Evolutionary conservation across 495 filamentous ascomycete genomes (phyloP).

Genomic region (Cenococcum geophilum): DNA sequence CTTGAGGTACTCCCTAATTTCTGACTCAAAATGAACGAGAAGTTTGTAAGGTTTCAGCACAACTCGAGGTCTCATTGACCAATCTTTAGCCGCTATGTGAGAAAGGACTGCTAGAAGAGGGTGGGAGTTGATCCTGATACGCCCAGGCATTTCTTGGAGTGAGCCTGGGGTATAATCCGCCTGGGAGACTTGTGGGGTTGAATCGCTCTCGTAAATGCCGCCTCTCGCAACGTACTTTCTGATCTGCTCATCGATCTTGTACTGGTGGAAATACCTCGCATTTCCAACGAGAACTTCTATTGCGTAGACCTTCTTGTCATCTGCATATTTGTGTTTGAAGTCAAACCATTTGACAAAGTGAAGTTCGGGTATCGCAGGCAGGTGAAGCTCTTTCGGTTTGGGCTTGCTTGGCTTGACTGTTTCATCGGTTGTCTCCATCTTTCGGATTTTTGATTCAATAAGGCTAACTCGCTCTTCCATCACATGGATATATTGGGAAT

Average conservation of each 20-base stretch:
- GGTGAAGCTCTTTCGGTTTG: neutral
- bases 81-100: neutral
- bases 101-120: conserved; percentile 2
- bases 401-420: neutral
- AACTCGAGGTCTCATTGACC: neutral
- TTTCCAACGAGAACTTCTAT: conserved; percentile 5
- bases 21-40: neutral
- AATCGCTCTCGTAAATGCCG: neutral
- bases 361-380: conserved; percentile 1
- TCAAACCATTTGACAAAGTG: conserved; percentile 7
- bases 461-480: conserved; percentile 5
- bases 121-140: conserved; percentile 7
- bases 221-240: conserved; percentile 6
- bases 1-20: conserved; percentile 2
- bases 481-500: conserved; percentile 1
- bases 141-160: neutral
- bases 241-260: conserved; percentile 4
- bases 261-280: neutral
- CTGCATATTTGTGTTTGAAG: conserved; percentile 8
- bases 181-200: neutral
- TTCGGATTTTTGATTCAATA: conserved; percentile 1
- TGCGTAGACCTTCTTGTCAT: neutral
- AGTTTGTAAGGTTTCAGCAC: neutral
- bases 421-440: neutral
- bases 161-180: neutral